Percentiles rank a stretch among this genome's conserved stretches.
Conservation (phyloP, 1,284 basidiomycete species). For the Ustilago bromivora region DNA sequence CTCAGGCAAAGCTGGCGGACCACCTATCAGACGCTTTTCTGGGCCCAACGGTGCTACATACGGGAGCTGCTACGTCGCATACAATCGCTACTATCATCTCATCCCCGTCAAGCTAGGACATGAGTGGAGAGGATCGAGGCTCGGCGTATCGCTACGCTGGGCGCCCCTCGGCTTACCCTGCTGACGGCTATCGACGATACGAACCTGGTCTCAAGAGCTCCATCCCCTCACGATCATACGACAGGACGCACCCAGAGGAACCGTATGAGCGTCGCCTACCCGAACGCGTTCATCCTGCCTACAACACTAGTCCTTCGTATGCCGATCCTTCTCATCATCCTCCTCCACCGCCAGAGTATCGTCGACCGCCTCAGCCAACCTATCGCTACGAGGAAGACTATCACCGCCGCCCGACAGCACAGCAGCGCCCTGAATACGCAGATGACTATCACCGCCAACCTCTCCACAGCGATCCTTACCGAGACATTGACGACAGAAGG, state of each 20-base stretch:
- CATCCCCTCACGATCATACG: conserved; percentile 27
- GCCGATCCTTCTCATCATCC: conserved; percentile 21
- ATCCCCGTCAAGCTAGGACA: conserved; percentile 3
- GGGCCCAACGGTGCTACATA: not conserved
- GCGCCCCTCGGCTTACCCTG: conserved; percentile 24
- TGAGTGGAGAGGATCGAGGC: conserved; percentile 44
- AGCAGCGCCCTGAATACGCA: conserved; percentile 21
- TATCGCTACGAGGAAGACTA: conserved; percentile 36
- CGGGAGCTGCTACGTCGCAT: not conserved
- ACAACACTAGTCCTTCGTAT: conserved; percentile 33
- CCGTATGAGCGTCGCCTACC: conserved; percentile 30
- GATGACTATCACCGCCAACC: conserved; percentile 29
- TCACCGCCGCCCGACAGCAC: conserved; percentile 15
- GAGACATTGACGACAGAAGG: conserved; percentile 23
- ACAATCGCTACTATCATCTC: not conserved
- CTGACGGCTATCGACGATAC: conserved; percentile 36
- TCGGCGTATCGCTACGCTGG: conserved; percentile 41
- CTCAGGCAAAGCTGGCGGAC: not conserved
- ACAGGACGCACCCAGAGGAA: conserved; percentile 19
- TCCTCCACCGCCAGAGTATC: conserved; percentile 30
- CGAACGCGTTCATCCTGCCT: conserved; percentile 45
- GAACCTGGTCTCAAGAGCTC: conserved; percentile 27
- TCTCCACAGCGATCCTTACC: conserved; percentile 18
- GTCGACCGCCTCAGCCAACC: conserved; percentile 24
- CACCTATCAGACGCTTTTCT: not conserved